Conservation (phyloP, 2,329 filamentous ascomycete genomes). For the Rhynchosporium secalis region DNA sequence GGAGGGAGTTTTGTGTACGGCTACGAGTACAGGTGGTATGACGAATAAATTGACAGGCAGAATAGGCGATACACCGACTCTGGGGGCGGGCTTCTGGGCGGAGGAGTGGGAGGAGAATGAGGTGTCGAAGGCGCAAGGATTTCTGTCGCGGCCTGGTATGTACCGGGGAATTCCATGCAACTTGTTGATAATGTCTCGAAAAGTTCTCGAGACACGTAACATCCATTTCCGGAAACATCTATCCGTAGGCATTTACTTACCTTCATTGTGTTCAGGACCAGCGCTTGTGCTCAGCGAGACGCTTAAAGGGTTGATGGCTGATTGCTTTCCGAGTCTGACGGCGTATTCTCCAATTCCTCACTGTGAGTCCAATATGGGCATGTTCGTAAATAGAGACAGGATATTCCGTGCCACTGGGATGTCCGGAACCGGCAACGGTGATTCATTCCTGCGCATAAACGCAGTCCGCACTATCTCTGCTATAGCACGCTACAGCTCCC, state of each 20-base stretch:
- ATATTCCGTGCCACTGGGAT: conserved; percentile 50
- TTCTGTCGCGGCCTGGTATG: conserved; percentile 27
- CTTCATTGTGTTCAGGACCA: conserved; percentile 23
- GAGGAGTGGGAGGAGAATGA: conserved; percentile 70
- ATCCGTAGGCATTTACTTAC: too few relatives aligned
- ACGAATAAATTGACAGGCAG: conserved; percentile 87
- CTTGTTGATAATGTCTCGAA: too few relatives aligned
- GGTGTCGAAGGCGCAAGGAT: conserved; percentile 33
- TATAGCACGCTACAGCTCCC: conserved; percentile 62
- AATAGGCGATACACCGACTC: conserved; percentile 81
- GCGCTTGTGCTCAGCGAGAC: conserved; percentile 45
- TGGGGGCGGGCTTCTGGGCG: conserved; percentile 88
- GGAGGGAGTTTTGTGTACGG: conserved; percentile 71
- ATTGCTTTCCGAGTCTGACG: conserved; percentile 56
- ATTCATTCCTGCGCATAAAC: conserved; percentile 75
- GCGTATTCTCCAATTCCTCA: conserved; percentile 36
- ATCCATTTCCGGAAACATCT: too few relatives aligned
- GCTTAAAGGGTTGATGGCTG: conserved; percentile 53
- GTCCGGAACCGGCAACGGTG: conserved; percentile 84
- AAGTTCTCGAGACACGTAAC: too few relatives aligned
- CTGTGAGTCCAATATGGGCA: conserved; percentile 37
- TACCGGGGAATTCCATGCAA: too few relatives aligned
- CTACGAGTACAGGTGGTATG: conserved; percentile 71
- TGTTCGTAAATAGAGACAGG: conserved; percentile 33
- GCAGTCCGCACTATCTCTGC: conserved; percentile 73